Evolutionary conservation across 2,329 filamentous ascomycete species (phyloP).

Genomic region (Sarocladium brachiariae): DNA sequence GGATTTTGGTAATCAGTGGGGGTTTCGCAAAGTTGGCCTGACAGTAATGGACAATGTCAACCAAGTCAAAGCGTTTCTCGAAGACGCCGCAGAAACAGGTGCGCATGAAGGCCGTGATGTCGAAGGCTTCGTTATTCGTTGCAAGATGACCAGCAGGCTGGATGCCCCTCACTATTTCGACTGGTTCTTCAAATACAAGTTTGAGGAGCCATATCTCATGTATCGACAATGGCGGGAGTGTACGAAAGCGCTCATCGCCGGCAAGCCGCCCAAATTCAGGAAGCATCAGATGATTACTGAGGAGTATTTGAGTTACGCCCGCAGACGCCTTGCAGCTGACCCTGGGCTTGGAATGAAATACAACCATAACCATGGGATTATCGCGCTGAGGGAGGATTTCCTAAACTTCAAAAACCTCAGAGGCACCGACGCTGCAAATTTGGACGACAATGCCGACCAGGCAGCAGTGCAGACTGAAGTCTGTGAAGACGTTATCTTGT

Average conservation of each 20-base stretch:
- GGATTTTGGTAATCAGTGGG: conserved; percentile 84
- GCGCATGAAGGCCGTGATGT: conserved; percentile 87
- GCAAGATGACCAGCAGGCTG: conserved; percentile 57
- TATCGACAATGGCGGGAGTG: conserved; percentile 98
- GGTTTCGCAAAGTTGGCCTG: conserved; percentile 82
- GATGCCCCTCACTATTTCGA: conserved; percentile 58
- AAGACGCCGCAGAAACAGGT: conserved; percentile 79
- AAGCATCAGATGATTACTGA: conserved; percentile 89
- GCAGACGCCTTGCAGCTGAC: conserved; percentile 63
- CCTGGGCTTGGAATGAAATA: conserved; percentile 64
- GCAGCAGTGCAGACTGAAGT: conserved; percentile 44
- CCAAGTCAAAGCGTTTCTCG: conserved; percentile 72
- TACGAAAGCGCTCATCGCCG: conserved; percentile 79
- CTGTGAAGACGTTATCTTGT: conserved; percentile 66
- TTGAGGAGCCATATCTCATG: conserved; percentile 97
- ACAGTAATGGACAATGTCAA: conserved; percentile 68
- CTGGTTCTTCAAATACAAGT: conserved; percentile 99
- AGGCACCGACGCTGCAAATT: conserved; percentile 78
- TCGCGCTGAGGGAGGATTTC: conserved; percentile 82
- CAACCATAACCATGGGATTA: conserved; percentile 88
- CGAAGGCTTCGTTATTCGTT: conserved; percentile 94
- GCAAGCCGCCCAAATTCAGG: conserved; percentile 66
- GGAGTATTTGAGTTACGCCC: conserved; percentile 80
- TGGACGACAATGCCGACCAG: conserved; percentile 58
- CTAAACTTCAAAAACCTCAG: conserved; percentile 75